Evolutionary conservation across 78 protist genomes (phyloP), one percentile per base, ranked within the genome.

Genomic region (Dictyostelium brefeldianum): DNA sequence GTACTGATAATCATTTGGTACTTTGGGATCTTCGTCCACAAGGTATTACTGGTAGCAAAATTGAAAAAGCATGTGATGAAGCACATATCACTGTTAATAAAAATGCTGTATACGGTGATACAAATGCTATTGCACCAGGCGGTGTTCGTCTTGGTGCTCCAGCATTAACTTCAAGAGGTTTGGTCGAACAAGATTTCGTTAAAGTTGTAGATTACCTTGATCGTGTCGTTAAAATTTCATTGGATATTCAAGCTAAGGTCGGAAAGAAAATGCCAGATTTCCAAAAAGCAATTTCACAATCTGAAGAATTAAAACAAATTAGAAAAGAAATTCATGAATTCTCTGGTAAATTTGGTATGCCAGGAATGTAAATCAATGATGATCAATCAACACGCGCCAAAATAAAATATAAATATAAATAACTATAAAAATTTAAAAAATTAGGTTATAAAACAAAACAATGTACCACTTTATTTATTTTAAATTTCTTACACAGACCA

Each of bases 1-100:
- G 99, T 62, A 98, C 99, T 1, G 99, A 98, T 90, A 99, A 98
- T 96, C 99, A 99, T 96, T 81, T 98, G 11, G 70, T 99, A n/a
- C 97, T 99, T 64, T 83, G 95, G 97, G 99, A 99, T 92, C 94
- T 98, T 62, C 96, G 98, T 62, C 98, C 97, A 22, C 81, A 87
- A 47, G 95, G 96, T 46, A 48, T 98, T 62, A 97, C 97, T 22
- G 99, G 99, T 51, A 89, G 98, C 87, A 96, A 97, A 83, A 80
- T 96, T 41, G 99, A 99, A 87, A 89, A 84, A 80, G 89, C 98
- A n/a, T 77, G 89, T 64, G 99, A 99, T 57, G 62, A 18, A 67
- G 94, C 91, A 29, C 53, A 69, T 78, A 97, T 99, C 95, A 97
- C 99, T 54, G 84, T 98, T 69, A 99, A 99, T 98, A 99, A 99